phyloP scores from a whole-genome alignment of 2,329 filamentous ascomycete genomes.

The Coniochaeta hoffmannii region DNA sequence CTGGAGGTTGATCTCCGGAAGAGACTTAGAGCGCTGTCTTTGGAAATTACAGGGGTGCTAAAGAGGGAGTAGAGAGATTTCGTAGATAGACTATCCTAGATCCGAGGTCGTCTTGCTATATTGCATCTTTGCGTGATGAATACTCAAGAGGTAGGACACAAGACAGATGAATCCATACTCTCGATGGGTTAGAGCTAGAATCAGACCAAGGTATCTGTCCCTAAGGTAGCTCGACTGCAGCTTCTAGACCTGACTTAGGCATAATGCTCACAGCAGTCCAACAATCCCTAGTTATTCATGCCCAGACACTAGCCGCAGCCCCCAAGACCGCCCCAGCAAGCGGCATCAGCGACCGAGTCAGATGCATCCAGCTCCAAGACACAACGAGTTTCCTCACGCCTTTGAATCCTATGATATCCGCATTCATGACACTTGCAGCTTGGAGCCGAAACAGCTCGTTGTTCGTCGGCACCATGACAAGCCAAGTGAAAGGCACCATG shows the following conservation, averaged over 20 bases:
- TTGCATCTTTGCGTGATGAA: no score
- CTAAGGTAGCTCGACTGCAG: no score
- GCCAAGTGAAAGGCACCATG: constrained; percentile 29
- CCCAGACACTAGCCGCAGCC: background rate
- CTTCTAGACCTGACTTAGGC: no score
- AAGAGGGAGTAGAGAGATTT: constrained; percentile 2
- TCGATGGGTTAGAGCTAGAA: no score
- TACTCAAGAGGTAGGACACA: no score
- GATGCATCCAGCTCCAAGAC: constrained; percentile 20
- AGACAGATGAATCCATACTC: no score
- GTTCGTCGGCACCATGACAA: constrained; percentile 26
- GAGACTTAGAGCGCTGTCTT: constrained; percentile 9
- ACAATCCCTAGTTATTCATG: background rate
- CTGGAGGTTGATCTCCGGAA: constrained; percentile 14
- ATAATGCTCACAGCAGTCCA: background rate
- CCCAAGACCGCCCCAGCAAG: constrained; percentile 9
- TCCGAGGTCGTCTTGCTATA: no score
- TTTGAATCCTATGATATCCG: constrained; percentile 4
- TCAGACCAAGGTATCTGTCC: no score
- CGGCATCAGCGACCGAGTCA: constrained; percentile 14
- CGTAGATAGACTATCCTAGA: background rate
- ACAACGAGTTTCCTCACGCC: constrained; percentile 13
- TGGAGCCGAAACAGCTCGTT: constrained; percentile 18
- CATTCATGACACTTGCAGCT: background rate
- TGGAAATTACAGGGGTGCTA: constrained; percentile 10